phyloP scores from a whole-genome alignment of 345 rosid genomes.

The Schrenkiella parvula region DNA sequence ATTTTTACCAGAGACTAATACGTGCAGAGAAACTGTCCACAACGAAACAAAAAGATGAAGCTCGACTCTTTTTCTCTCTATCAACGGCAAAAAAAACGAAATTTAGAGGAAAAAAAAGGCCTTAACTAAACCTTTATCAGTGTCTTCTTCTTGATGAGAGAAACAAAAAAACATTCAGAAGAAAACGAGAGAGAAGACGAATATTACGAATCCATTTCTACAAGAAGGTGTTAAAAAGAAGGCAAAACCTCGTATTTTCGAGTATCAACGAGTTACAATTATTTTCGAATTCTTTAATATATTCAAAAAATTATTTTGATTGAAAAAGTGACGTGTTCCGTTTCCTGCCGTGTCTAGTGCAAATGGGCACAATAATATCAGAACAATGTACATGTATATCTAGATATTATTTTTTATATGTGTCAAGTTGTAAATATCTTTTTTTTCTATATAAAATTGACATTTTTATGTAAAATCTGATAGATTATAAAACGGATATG shows the following conservation, averaged over 20 bases:
- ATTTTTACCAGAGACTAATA: conserved; percentile 23
- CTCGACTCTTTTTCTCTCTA: neutral
- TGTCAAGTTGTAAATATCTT: conserved; percentile 13
- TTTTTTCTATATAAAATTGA: neutral
- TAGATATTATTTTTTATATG: conserved; percentile 3
- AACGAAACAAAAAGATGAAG: neutral
- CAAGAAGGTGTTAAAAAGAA: conserved; percentile 21
- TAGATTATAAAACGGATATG: too few species aligned
- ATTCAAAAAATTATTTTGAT: neutral
- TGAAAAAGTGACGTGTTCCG: conserved; percentile 16
- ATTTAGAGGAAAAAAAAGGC: neutral
- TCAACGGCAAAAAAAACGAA: neutral
- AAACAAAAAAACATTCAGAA: neutral
- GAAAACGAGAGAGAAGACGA: neutral
- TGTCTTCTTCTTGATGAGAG: neutral
- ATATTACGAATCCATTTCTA: neutral
- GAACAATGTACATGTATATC: neutral
- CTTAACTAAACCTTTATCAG: neutral
- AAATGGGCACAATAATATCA: conserved; percentile 20
- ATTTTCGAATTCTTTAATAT: neutral
- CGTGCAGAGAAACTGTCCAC: conserved; percentile 27
- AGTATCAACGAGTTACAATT: neutral
- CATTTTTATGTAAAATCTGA: too few species aligned
- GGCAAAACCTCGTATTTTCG: conserved; percentile 30
- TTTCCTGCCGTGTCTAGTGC: conserved; percentile 18